Evolutionary conservation across 768 basidiomycete species (phyloP).

Genomic region (Podaxis carcinomalis): DNA sequence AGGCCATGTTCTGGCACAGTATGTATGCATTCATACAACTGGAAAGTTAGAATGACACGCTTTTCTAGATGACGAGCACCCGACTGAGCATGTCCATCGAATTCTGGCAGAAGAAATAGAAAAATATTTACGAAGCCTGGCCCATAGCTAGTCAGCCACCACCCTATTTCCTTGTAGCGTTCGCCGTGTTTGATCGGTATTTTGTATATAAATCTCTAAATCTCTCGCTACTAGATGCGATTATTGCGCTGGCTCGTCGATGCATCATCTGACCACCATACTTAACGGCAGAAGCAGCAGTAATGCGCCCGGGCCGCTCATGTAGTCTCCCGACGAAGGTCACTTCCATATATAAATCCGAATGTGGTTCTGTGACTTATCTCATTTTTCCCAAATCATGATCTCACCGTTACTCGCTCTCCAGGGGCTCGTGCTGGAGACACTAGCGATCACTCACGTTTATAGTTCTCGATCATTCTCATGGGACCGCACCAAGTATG

Average conservation of each 20-base stretch:
- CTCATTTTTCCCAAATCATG: not conserved
- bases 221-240: not conserved
- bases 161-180: not conserved
- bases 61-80: not conserved
- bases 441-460: not conserved
- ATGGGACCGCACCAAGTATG: conserved; percentile 23
- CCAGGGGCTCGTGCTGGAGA: not conserved
- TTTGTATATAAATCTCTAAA: not conserved
- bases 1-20: conserved; percentile 1
- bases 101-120: not conserved
- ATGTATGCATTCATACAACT: not conserved
- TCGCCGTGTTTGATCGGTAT: not conserved
- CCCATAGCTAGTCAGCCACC: not conserved
- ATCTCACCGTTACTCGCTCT: not conserved
- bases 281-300: not conserved
- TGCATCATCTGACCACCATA: not conserved
- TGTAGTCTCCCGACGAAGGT: not conserved
- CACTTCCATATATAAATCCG: too few relatives aligned
- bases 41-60: not conserved
- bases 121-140: not conserved
- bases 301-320: not conserved
- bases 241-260: not conserved
- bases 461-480: not conserved
- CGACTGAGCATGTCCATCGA: conserved; percentile 1
- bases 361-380: too few relatives aligned